Base-by-base conservation (phyloP, 2,329 filamentous ascomycete genomes). In the Drechslera avenae region DNA sequence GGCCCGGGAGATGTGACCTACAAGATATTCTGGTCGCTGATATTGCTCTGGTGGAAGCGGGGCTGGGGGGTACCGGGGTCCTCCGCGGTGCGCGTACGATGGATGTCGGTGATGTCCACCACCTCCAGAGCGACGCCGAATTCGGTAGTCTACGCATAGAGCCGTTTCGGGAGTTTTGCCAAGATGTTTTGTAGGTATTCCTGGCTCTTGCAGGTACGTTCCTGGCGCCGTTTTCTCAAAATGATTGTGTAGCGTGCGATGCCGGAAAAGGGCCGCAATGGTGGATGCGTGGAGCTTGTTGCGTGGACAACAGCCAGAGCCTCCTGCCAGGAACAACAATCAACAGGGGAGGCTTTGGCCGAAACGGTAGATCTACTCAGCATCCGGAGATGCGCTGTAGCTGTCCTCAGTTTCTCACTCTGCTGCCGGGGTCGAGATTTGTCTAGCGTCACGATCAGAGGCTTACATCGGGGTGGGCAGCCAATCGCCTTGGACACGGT, bases 361-460 rank as follows among this genome's bases (percentile, higher is more conserved):
- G 37, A 32, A 23, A 21, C 14, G 12, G 23, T 26, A n/a, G 28
- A 31, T 37, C 16, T 31, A 19, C 31, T 5, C 17, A 23, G 37
- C 32, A 32, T 21, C 31, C 36, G 36, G 37, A 35, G 48, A 13
- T 14, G 14, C 14, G 17, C 26, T 34, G 39, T 9, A 6, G 36
- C 13, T 23, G 30, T 31, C 31, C 5, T 28, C 26, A 28, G 12
- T 23, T 4, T 23, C 21, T 7, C n/a, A 40, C 21, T 32, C 14
- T 23, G 14, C 31, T 26, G 10, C 18, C 17, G 43, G 34, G 44
- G 33, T 52, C 49, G 44, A 52, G 49, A 52, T 48, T 16, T 30
- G 35, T 13, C 49, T 52, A 48, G 49, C 44, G 49, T 33, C 44
- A 13, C 28, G 10, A 40, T 42, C 44, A 39, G 30, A 48, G n/a